phyloP scores from a whole-genome alignment of 192 early-diverging fungal species.

The Cladochytrium replicatum region DNA sequence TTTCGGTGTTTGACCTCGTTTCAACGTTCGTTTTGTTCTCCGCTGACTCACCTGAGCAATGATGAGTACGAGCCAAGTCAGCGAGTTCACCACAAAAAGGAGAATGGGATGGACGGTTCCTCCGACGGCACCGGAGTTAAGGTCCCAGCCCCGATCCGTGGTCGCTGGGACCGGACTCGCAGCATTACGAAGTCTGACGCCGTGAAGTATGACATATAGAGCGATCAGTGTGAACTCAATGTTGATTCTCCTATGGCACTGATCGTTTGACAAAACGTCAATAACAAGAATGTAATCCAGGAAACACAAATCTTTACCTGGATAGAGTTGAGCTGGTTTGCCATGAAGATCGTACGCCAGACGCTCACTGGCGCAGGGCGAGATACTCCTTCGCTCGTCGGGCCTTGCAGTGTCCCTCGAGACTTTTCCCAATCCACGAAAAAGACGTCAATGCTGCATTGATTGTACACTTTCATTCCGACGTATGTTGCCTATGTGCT shows the following conservation, averaged over 20 bases:
- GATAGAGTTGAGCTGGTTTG: slow-evolving; percentile 37
- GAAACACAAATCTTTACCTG: slow-evolving; percentile 21
- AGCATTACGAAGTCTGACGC: slow-evolving; percentile 18
- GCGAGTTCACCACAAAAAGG: slow-evolving; percentile 30
- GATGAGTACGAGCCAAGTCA: slow-evolving; percentile 27
- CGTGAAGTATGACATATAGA: slow-evolving; percentile 38
- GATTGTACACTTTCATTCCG: slow-evolving; percentile 20
- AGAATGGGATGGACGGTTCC: slow-evolving; percentile 31
- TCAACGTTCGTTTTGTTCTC: no score
- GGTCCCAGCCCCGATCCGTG: no score
- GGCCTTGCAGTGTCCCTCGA: slow-evolving; percentile 19
- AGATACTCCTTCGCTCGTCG: slow-evolving; percentile 4
- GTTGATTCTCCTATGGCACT: slow-evolving; percentile 28
- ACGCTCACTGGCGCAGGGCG: slow-evolving; percentile 33
- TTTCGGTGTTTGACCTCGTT: no score
- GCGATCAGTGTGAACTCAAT: slow-evolving; percentile 32
- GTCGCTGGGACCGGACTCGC: slow-evolving; percentile 32
- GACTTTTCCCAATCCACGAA: slow-evolving; percentile 52
- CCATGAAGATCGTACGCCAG: slow-evolving; percentile 45
- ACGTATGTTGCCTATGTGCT: slow-evolving; percentile 20
- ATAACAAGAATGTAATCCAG: background rate
- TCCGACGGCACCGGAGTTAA: no score
- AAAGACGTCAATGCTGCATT: slow-evolving; percentile 40
- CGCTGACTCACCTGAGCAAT: slow-evolving; percentile 35
- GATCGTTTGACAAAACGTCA: background rate